Base-by-base conservation (phyloP, 176 grass and related monocot species). In the Bolboschoenus planiculmis region DNA sequence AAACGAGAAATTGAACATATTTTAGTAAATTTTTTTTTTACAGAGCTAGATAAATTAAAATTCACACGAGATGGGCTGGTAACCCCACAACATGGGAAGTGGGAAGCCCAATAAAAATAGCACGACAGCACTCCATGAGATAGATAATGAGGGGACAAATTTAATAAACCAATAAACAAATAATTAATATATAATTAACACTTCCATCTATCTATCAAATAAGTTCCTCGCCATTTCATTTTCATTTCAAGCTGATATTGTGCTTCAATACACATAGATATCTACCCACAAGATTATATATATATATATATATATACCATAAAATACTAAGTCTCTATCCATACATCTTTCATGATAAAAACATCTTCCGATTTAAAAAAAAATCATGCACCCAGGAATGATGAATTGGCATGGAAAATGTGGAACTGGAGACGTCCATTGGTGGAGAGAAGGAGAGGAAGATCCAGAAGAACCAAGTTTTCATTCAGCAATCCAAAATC, bases 21-120 rank as follows among this genome's bases (percentile, higher is more conserved):
- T n/a, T n/a, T n/a, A n/a, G n/a, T n/a, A n/a, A n/a, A n/a, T n/a
- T n/a, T n/a, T n/a, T n/a, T n/a, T n/a, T n/a, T n/a, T n/a, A n/a
- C n/a, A n/a, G n/a, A n/a, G n/a, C n/a, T n/a, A n/a, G n/a, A n/a
- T n/a, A n/a, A n/a, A n/a, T n/a, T n/a, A n/a, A n/a, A n/a, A n/a
- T n/a, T n/a, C n/a, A n/a, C n/a, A n/a, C n/a, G n/a, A 48, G 14
- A 29, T 74, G 70, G 70, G 42, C 40, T 15, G 40, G 11, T 13
- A 74, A 74, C 42, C 40, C 70, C 42, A 74, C 70, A 74, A 29
- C 9, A 14, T 47, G 68, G 40, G 42, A 74, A 15, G 43, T 48
- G 70, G 29, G 42, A 74, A 47, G 70, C 70, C 70, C 70, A 74
- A 74, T 74, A 4, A 74, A 74, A 29, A 74, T 30, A 74, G 70